These are phyloP conservation scores for Fusarium papillatum DNA, from an alignment of 2,329 filamentous ascomycete species.

Conservation along the genomic window DNA sequence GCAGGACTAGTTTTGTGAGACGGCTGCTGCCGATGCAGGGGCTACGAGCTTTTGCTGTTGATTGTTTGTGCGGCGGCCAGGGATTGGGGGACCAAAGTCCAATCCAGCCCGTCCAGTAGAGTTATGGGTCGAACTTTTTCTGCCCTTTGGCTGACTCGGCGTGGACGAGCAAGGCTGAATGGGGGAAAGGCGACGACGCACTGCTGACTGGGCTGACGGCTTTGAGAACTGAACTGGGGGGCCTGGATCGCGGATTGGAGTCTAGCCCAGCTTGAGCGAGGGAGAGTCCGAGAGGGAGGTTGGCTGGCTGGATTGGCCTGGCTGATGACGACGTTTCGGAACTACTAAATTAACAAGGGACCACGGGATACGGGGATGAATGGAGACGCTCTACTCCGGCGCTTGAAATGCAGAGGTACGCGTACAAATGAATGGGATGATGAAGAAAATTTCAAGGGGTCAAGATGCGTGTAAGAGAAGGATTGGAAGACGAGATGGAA, in stretches of 20 bases:
- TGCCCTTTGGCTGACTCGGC: constrained; percentile 36
- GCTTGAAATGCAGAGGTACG: constrained; percentile 1
- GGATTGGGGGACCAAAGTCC: constrained; percentile 21
- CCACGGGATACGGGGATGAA: constrained; percentile 1
- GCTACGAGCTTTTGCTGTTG: constrained; percentile 26
- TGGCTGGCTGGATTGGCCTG: constrained; percentile 31
- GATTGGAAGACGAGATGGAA: neutral
- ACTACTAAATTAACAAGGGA: constrained; percentile 31
- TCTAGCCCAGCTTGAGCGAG: constrained; percentile 31
- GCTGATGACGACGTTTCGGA: constrained; percentile 23
- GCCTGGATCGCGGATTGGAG: constrained; percentile 30
- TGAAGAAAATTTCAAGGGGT: neutral
- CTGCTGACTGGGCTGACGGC: constrained; percentile 34
- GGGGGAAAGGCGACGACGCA: constrained; percentile 26
- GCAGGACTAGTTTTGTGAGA: constrained; percentile 39
- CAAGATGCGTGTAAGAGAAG: neutral
- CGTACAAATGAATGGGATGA: neutral
- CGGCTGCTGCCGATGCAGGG: constrained; percentile 43
- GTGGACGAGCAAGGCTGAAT: constrained; percentile 38
- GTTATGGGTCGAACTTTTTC: constrained; percentile 28
- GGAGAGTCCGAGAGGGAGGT: constrained; percentile 25
- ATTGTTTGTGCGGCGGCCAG: constrained; percentile 30
- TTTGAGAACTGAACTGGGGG: constrained; percentile 33
- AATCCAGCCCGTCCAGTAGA: neutral
- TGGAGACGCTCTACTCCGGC: neutral